A percentile compares a stretch with the other conserved stretches of the same genome.
Conservation (phyloP, 129 eudicot species). For the Flaveria robusta region DNA sequence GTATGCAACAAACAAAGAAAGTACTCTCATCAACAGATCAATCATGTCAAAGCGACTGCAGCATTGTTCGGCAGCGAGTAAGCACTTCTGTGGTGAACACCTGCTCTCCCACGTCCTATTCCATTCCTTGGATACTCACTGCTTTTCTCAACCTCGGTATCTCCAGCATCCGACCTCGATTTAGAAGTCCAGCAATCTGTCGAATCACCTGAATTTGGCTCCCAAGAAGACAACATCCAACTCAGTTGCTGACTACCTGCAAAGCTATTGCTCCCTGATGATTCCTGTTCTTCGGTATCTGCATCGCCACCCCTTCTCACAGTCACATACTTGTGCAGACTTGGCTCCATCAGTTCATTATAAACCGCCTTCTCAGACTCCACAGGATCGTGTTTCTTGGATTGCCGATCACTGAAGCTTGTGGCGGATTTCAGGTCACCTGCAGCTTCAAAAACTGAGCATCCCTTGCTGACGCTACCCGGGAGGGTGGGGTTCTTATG, state of each 20-base stretch:
- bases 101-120: constrained; percentile 35
- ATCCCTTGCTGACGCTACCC: background rate
- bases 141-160: constrained; percentile 8
- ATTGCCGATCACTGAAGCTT: too few species aligned
- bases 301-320: constrained; percentile 66
- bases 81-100: constrained; percentile 32
- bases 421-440: too few species aligned
- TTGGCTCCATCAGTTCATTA: constrained; percentile 73
- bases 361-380: constrained; percentile 64
- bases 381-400: constrained; percentile 38
- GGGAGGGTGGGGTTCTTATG: constrained; percentile 65
- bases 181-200: constrained; percentile 61
- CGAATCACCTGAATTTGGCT: constrained; percentile 87
- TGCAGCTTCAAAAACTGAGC: too few species aligned
- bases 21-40: constrained; percentile 9
- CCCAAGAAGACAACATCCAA: constrained; percentile 81
- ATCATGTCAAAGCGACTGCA: constrained; percentile 22
- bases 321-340: constrained; percentile 86
- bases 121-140: constrained; percentile 38
- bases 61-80: constrained; percentile 36
- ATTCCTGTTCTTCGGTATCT: constrained; percentile 70
- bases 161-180: constrained; percentile 36
- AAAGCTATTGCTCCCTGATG: constrained; percentile 83
- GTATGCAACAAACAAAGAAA: constrained; percentile 32
- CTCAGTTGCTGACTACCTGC: constrained; percentile 54